Conservation (phyloP, 192 early-diverging fungal genomes). For the Cladochytrium replicatum region DNA sequence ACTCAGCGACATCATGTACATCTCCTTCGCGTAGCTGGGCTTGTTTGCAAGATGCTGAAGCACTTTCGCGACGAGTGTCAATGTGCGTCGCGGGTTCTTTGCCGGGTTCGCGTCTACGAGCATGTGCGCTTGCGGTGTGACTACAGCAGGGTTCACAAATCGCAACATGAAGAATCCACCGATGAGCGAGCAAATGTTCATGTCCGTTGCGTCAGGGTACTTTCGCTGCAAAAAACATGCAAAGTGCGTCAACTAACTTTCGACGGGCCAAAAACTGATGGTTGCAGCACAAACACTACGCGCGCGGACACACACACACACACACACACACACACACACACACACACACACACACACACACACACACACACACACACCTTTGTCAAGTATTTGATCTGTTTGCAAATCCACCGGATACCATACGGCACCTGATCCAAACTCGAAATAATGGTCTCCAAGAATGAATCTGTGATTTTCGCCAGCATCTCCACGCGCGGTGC, state of each 20-base stretch:
- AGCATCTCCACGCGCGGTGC: constrained; percentile 69
- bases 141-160: constrained; percentile 96
- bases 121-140: constrained; percentile 93
- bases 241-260: no score
- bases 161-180: constrained; percentile 96
- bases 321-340: no score
- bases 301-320: no score
- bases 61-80: constrained; percentile 90
- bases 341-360: no score
- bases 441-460: constrained; percentile 76
- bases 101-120: constrained; percentile 72
- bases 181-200: constrained; percentile 85
- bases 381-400: constrained; percentile 87
- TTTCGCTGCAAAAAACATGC: constrained; percentile 46
- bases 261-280: no score
- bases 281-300: no score
- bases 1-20: constrained; percentile 80
- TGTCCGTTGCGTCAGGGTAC: constrained; percentile 82
- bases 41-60: constrained; percentile 94
- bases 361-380: no score
- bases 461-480: constrained; percentile 75
- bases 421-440: constrained; percentile 81
- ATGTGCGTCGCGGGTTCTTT: constrained; percentile 68
- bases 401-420: constrained; percentile 97
- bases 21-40: constrained; percentile 81